Evolutionary conservation across 179 eudicot species (phyloP).

Genomic region (Beta lomatogona): DNA sequence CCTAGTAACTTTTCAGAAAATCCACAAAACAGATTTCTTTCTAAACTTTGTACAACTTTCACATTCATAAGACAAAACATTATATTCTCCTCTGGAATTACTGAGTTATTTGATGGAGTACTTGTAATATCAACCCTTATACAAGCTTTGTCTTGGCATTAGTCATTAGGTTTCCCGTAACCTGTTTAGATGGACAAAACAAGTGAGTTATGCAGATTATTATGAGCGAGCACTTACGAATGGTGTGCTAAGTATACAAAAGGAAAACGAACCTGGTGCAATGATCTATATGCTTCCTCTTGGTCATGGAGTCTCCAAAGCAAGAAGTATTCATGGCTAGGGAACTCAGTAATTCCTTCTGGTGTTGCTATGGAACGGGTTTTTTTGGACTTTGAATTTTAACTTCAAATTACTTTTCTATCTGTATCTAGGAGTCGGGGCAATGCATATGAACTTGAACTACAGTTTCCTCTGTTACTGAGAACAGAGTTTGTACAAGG

Average conservation of each 20-base stretch:
- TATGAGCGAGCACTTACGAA: constrained; percentile 89
- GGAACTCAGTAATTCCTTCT: constrained; percentile 70
- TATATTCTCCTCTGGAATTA: too few species aligned
- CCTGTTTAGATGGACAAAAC: constrained; percentile 91
- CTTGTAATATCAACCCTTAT: too few species aligned
- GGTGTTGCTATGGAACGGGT: constrained; percentile 99
- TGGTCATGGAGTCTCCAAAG: constrained; percentile 78
- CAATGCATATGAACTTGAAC: constrained; percentile 47
- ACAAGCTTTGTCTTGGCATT: background rate
- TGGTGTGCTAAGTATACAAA: constrained; percentile 86
- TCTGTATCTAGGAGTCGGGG: constrained; percentile 58
- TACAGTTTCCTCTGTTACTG: constrained; percentile 61
- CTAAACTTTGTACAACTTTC: background rate
- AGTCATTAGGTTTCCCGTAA: constrained; percentile 66
- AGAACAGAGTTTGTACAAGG: constrained; percentile 42
- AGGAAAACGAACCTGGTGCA: constrained; percentile 81
- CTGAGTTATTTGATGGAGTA: too few species aligned
- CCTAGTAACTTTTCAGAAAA: background rate
- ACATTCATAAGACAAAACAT: too few species aligned
- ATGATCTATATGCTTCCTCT: constrained; percentile 97
- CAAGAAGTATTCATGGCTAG: constrained; percentile 64
- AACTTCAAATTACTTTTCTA: constrained; percentile 57
- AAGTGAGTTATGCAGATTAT: constrained; percentile 80
- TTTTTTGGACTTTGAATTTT: background rate
- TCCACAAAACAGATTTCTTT: background rate